phyloP scores from a whole-genome alignment of 805 yeast genomes.

The Wilhelminamyces savonicus region DNA sequence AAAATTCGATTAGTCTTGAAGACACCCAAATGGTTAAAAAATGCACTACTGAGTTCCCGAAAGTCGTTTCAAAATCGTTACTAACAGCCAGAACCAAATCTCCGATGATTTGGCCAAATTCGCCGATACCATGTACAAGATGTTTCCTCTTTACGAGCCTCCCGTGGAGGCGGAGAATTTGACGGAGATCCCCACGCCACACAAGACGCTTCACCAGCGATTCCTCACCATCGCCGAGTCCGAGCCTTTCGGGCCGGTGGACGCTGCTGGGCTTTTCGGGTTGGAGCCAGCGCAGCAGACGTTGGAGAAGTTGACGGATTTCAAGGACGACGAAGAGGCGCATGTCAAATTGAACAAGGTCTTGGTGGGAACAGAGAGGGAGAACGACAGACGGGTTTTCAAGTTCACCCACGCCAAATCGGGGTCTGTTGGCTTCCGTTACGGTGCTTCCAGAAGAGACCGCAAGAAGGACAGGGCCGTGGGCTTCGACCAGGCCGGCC shows the following conservation, averaged over 20 bases:
- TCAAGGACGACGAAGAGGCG: constrained; percentile 43
- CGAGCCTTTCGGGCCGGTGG: constrained; percentile 93
- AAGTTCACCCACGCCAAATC: constrained; percentile 72
- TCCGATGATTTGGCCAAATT: constrained; percentile 52
- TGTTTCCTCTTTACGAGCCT: constrained; percentile 68
- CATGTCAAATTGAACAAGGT: constrained; percentile 22
- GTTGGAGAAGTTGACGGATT: constrained; percentile 59
- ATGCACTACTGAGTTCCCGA: constrained; percentile 6
- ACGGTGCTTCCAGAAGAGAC: constrained; percentile 88
- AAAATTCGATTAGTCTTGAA: constrained; percentile 73
- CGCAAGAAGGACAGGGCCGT: constrained; percentile 75
- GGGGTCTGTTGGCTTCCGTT: constrained; percentile 85
- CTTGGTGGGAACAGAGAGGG: constrained; percentile 48
- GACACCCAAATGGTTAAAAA: constrained; percentile 58
- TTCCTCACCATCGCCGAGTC: constrained; percentile 89
- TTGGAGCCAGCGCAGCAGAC: constrained; percentile 85
- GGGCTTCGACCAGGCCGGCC: constrained; percentile 65
- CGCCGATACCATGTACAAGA: constrained; percentile 58
- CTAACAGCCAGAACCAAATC: constrained; percentile 44
- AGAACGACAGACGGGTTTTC: constrained; percentile 68
- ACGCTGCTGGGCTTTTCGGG: constrained; percentile 80
- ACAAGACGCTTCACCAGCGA: constrained; percentile 72
- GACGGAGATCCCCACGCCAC: constrained; percentile 91
- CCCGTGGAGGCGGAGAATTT: constrained; percentile 56
- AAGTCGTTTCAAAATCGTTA: constrained; percentile 6